These are phyloP conservation scores for Sesbania bispinosa DNA, from an alignment of 306 rosid genomes.

Conservation along the genomic window DNA sequence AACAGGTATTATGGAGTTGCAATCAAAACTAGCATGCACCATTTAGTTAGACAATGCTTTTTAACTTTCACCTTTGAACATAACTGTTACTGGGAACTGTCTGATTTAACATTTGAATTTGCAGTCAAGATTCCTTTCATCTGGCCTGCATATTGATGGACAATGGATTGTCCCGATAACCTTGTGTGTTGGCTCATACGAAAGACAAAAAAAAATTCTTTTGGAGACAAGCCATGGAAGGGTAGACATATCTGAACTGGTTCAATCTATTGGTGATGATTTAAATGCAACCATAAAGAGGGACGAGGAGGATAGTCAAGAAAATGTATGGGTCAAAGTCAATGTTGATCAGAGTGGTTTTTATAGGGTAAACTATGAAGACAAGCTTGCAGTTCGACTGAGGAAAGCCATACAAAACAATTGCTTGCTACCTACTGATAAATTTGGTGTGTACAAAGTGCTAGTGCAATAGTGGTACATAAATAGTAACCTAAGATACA, in stretches of 20 bases:
- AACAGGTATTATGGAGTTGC: constrained; percentile 47
- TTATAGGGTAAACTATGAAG: constrained; percentile 61
- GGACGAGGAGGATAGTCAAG: constrained; percentile 13
- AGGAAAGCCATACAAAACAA: constrained; percentile 46
- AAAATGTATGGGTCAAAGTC: constrained; percentile 54
- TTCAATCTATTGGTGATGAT: constrained; percentile 16
- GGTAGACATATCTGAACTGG: constrained; percentile 46
- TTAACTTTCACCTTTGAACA: background rate
- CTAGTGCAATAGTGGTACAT: background rate
- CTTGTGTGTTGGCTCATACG: constrained; percentile 48
- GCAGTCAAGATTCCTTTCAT: constrained; percentile 54
- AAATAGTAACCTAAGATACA: background rate
- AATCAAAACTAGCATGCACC: background rate
- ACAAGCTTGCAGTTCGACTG: constrained; percentile 46
- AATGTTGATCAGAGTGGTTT: constrained; percentile 55
- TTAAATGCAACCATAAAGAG: constrained; percentile 14
- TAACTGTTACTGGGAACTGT: background rate
- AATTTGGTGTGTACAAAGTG: constrained; percentile 39
- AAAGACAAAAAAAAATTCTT: constrained; percentile 38
- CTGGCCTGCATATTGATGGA: constrained; percentile 42
- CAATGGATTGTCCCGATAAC: constrained; percentile 61
- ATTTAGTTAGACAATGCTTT: background rate
- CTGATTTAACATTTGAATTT: constrained; percentile 25
- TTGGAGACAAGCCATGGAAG: constrained; percentile 34
- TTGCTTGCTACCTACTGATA: constrained; percentile 46